These are phyloP conservation scores for Rhodotorula mucilaginosa DNA, from an alignment of 1,284 basidiomycete species.

Conservation along the genomic window DNA sequence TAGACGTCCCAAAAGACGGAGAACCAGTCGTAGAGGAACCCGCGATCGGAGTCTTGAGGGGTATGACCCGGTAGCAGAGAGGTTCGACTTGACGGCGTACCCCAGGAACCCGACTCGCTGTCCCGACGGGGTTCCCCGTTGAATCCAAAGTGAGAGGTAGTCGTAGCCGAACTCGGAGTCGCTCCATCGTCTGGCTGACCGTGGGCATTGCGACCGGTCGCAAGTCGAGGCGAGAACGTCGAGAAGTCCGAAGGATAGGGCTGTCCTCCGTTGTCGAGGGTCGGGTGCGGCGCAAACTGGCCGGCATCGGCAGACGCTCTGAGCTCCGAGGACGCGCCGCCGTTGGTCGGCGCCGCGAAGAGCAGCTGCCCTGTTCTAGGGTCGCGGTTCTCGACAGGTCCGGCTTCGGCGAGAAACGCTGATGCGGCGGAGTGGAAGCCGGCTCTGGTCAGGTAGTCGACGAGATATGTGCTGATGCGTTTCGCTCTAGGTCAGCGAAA, in stretches of 20 bases:
- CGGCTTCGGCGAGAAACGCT: conserved; percentile 35
- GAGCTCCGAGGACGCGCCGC: not conserved
- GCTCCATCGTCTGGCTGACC: not conserved
- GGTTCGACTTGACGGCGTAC: not conserved
- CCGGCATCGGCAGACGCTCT: not conserved
- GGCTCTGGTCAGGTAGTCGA: conserved; percentile 41
- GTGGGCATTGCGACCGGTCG: not conserved
- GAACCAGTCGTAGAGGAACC: conserved; percentile 33
- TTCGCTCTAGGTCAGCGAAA: too few species aligned
- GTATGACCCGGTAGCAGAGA: not conserved
- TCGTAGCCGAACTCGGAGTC: conserved; percentile 5
- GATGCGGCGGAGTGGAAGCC: conserved; percentile 35
- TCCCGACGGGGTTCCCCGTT: not conserved
- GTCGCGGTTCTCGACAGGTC: conserved; percentile 23
- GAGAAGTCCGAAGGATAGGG: not conserved
- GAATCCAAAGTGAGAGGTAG: conserved; percentile 7
- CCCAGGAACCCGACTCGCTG: not conserved
- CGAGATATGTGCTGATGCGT: conserved; percentile 36
- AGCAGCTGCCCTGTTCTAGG: not conserved
- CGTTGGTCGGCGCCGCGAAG: not conserved
- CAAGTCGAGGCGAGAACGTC: not conserved
- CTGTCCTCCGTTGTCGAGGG: too few species aligned
- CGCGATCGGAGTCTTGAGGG: not conserved
- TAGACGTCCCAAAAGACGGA: conserved; percentile 40
- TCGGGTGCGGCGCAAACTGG: not conserved